Evolutionary conservation across 495 filamentous ascomycete species (phyloP), one percentile per base, ranked within the genome.

Genomic region (Penicillium maclennaniae): DNA sequence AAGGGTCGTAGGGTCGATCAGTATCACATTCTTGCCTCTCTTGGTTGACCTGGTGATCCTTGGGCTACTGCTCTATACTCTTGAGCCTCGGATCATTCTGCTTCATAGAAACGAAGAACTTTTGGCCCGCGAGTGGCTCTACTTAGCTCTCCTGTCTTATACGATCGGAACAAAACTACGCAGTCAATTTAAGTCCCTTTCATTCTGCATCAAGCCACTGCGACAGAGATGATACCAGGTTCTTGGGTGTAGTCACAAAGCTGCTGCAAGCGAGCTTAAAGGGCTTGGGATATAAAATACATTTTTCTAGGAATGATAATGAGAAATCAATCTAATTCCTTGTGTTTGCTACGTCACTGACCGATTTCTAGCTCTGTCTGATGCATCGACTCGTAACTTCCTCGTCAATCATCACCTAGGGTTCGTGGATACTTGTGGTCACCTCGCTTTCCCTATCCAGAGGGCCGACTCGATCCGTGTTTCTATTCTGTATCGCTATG

Each of bases 381-480:
- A 59, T 50, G 50, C 45, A 3, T 48, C 42, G 0, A 37, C 56
- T 39, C 56, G 53, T 6, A 72, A 81, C 4, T 87, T 89, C 56
- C 80, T 89, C 51, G 66, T 71, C 31, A 49, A 53, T 10, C 59
- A 85, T 60, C 87, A 88, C 55, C 71, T 83, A 1, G 88, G 84
- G 83, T 89, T 89, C 67, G 69, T 87, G 23, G 72, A 78, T 15
- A 85, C 80, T 1, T 90, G 81, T 60, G 83, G 87, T 52, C 68
- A 65, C 60, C 89, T 89, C 58, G 70, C 68, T 15, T 83, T 81
- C 59, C 76, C 78, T 14, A 86, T 90, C 54, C 83, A 88, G 66
- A 79, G 87, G 19, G 87, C 85, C 50, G 87, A 90, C 61, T 73
- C 84, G 1, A 80, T 88, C 43, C 77, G 84, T 28, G 89, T 89